A percentile compares a stretch with the other conserved stretches of the same genome.
These are phyloP conservation scores for Citrus cavaleriei DNA, from an alignment of 345 rosid species.

Conservation along the genomic window DNA sequence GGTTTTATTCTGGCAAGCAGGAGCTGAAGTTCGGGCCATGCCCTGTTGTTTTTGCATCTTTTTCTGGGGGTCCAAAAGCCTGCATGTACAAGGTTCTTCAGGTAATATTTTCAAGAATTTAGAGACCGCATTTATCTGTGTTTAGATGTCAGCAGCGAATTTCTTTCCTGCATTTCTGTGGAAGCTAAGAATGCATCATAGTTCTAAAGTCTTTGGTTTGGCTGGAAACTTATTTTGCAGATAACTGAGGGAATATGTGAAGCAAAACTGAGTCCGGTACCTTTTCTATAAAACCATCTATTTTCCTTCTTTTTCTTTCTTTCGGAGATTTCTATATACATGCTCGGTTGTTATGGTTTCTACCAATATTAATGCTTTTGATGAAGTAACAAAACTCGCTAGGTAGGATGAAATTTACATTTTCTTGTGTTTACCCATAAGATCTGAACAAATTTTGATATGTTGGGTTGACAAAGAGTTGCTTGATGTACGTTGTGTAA, in stretches of 20 bases:
- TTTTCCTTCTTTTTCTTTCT: background rate
- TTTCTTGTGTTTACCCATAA: background rate
- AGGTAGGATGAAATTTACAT: background rate
- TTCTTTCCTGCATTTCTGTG: background rate
- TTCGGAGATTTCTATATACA: background rate
- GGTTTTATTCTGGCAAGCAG: conserved; percentile 27
- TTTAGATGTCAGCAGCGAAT: background rate
- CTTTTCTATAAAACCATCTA: background rate
- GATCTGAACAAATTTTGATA: background rate
- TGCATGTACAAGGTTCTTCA: conserved; percentile 93
- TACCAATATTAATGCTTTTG: background rate
- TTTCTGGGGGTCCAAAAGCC: conserved; percentile 91
- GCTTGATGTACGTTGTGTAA: background rate
- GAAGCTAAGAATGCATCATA: background rate
- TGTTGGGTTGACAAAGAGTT: background rate
- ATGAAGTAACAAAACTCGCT: background rate
- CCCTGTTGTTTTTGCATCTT: conserved; percentile 80
- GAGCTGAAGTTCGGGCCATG: conserved; percentile 70
- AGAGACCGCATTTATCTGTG: background rate
- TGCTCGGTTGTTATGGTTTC: background rate
- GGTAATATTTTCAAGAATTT: conserved; percentile 38
- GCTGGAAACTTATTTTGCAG: conserved; percentile 40
- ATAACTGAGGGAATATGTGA: conserved; percentile 63
- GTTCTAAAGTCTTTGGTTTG: background rate
- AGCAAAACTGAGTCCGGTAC: conserved; percentile 47